These are phyloP conservation scores for Cyphellophora europaea DNA, from an alignment of 2,329 filamentous ascomycete genomes.

Conservation along the genomic window DNA sequence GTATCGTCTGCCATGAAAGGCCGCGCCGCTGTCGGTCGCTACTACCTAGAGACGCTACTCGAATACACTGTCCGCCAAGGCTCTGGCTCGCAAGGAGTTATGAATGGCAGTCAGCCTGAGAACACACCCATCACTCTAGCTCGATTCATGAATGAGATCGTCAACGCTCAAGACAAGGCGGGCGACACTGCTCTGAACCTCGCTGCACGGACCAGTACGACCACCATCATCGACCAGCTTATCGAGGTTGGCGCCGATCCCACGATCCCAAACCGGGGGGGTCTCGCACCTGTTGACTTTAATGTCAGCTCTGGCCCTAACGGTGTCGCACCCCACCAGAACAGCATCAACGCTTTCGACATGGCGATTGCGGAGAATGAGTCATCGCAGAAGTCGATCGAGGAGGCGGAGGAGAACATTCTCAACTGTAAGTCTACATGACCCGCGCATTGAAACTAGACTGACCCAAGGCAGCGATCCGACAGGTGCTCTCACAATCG, in stretches of 20 bases:
- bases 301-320: conserved; percentile 62
- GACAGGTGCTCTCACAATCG: conserved; percentile 69
- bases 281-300: conserved; percentile 85
- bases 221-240: conserved; percentile 92
- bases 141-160: conserved; percentile 92
- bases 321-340: conserved; percentile 16
- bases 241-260: conserved; percentile 91
- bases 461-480: conserved; percentile 55
- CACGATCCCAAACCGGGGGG: conserved; percentile 82
- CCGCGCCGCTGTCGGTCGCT: conserved; percentile 80
- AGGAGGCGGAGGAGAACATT: conserved; percentile 36
- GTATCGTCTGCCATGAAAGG: conserved; percentile 94
- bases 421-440: conserved; percentile 28
- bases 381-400: conserved; percentile 33
- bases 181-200: conserved; percentile 94
- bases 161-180: conserved; percentile 87
- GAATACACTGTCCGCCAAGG: conserved; percentile 91
- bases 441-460: conserved; percentile 14
- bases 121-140: conserved; percentile 62
- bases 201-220: conserved; percentile 83
- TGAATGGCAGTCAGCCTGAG: conserved; percentile 19
- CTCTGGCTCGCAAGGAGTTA: conserved; percentile 38
- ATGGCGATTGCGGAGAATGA: conserved; percentile 23
- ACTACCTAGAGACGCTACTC: conserved; percentile 88
- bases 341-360: conserved; percentile 35